These are phyloP conservation scores for Coccomyxa subellipsoidea DNA, from an alignment of 163 green algal genomes.

Conservation along the genomic window DNA sequence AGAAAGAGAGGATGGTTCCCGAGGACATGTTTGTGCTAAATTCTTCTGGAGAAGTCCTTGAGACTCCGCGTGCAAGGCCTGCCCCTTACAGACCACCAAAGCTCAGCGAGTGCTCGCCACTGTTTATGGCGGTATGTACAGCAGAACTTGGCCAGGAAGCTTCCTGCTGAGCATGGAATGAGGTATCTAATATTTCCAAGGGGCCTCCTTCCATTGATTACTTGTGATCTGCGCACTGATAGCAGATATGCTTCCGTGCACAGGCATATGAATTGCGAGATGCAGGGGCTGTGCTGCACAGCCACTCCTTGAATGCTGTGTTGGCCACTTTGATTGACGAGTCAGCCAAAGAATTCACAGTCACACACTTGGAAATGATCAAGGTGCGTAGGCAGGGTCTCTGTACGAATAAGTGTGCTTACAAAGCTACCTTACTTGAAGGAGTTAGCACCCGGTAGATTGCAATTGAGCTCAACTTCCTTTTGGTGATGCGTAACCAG, in stretches of 20 bases:
- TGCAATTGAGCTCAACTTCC: too few species aligned
- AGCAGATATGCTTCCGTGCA: too few species aligned
- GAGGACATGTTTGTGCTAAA: slow-evolving; percentile 96
- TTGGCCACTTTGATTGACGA: slow-evolving; percentile 88
- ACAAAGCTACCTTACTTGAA: too few species aligned
- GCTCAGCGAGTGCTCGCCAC: slow-evolving; percentile 88
- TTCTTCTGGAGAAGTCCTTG: slow-evolving; percentile 51
- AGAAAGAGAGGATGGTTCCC: slow-evolving; percentile 93
- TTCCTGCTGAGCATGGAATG: not conserved
- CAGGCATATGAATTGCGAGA: slow-evolving; percentile 88
- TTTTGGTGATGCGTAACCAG: slow-evolving; percentile 41
- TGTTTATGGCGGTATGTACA: slow-evolving; percentile 87
- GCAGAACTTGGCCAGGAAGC: too few species aligned
- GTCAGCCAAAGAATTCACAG: slow-evolving; percentile 68
- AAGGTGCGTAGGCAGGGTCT: slow-evolving; percentile 55
- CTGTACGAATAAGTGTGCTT: not conserved
- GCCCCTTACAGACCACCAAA: slow-evolving; percentile 82
- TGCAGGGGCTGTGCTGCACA: slow-evolving; percentile 91
- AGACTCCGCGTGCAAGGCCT: slow-evolving; percentile 55
- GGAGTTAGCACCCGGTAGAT: too few species aligned
- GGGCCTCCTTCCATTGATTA: too few species aligned
- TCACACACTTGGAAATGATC: slow-evolving; percentile 96
- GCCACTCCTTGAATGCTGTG: slow-evolving; percentile 81
- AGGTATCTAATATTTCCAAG: too few species aligned
- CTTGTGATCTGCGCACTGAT: too few species aligned